Base-by-base conservation (phyloP, 257 asterid species). In the Rauvolfia tetraphylla region DNA sequence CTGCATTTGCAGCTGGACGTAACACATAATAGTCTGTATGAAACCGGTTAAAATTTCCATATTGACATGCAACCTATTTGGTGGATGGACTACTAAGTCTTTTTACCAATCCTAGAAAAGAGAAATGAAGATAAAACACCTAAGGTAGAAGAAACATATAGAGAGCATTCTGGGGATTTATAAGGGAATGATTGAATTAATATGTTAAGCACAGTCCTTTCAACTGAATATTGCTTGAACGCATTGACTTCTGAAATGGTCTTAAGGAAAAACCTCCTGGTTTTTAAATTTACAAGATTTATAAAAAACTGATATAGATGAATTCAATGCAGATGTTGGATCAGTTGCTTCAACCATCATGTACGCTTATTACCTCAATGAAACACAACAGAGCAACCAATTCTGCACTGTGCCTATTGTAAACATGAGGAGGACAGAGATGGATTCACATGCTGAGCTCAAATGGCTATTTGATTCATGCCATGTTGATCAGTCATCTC, bases 401-500 rank as follows among this genome's bases (percentile, higher is more conserved):
- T 82, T 86, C 68, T 88, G 96, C 80, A 88, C 89, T 14, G 90
- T 88, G 69, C 98, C 98, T 51, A 84, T 93, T 73, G 84, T 91
- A 81, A 93, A 91, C 86, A 87, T 86, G 91, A 93, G 84, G 84
- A 87, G 97, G 80, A 80, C 84, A 3, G 87, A 85, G 76, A 61
- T 90, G 71, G 84, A 81, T 70, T 83, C 87, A 58, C 89, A 76
- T 75, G 88, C 86, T 67, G 93, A 85, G 86, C 80, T 90, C 74
- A 87, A 62, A 66, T 93, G 97, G 97, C 87, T 91, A 27, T 83
- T 93, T 77, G 87, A 86, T 65, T 90, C 95, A 59, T 93, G 98
- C 85, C 88, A 80, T 80, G 67, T 93, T 79, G 96, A 93, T 83
- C 77, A 82, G 39, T 81, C 95, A 29, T 89, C 89, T 81, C 84